Evolutionary conservation across 192 early-diverging fungal genomes (phyloP).

Genomic region (Mortierella claussenii): DNA sequence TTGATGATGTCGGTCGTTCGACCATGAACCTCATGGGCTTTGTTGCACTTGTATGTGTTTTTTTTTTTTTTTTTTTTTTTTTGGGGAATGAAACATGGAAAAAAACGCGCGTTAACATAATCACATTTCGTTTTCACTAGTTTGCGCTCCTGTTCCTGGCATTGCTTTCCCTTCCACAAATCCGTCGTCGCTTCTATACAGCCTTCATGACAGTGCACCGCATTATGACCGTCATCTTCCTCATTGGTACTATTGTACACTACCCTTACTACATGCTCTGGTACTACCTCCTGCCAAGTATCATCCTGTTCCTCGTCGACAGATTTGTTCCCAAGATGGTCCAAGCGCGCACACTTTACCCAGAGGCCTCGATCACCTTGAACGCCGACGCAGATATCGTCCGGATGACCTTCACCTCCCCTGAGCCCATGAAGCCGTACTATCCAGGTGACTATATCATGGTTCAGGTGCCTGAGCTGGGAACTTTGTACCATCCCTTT

Average conservation of each 20-base stretch:
- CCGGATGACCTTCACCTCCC: constrained; percentile 32
- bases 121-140: no score
- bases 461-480: constrained; percentile 39
- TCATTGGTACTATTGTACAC: constrained; percentile 33
- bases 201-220: constrained; percentile 37
- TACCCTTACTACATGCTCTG: constrained; percentile 46
- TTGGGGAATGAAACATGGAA: no score
- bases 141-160: constrained; percentile 24
- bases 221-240: constrained; percentile 42
- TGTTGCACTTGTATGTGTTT: constrained; percentile 30
- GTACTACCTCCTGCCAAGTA: constrained; percentile 42
- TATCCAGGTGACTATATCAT: constrained; percentile 51
- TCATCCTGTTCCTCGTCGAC: constrained; percentile 41
- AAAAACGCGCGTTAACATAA: no score
- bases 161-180: constrained; percentile 37
- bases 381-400: constrained; percentile 46
- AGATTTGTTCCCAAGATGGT: constrained; percentile 48
- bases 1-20: constrained; percentile 29
- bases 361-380: constrained; percentile 23
- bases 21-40: constrained; percentile 47
- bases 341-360: constrained; percentile 20
- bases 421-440: constrained; percentile 52
- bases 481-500: constrained; percentile 37
- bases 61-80: neutral
- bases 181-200: constrained; percentile 29